These are phyloP conservation scores for Mucor sp. DNA, from an alignment of 371 early-diverging fungal species.

Conservation along the genomic window DNA sequence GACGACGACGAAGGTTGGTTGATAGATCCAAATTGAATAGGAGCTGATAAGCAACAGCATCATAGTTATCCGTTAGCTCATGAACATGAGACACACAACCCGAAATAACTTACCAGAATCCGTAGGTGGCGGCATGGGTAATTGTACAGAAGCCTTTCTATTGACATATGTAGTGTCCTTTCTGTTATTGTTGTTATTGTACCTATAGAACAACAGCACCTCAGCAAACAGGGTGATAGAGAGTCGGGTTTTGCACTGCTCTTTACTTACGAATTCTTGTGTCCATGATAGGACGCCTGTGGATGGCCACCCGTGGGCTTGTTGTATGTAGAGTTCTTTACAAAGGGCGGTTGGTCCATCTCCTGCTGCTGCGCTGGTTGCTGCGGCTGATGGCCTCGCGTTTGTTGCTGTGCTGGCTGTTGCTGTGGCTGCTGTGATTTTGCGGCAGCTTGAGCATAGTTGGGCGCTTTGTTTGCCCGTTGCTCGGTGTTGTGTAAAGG, in stretches of 20 bases:
- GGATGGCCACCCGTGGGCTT: not conserved
- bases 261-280: not conserved
- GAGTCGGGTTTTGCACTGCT: not conserved
- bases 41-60: constrained; percentile 17
- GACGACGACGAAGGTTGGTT: constrained; percentile 16
- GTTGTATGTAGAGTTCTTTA: not conserved
- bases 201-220: not conserved
- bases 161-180: constrained; percentile 15
- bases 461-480: not conserved
- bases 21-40: constrained; percentile 64
- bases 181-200: constrained; percentile 1
- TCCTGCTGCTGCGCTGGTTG: not conserved
- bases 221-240: not conserved
- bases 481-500: constrained; percentile 2
- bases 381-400: constrained; percentile 4
- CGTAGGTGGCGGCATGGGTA: constrained; percentile 45
- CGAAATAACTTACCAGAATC: constrained; percentile 33
- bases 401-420: constrained; percentile 1
- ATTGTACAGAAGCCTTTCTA: constrained; percentile 39
- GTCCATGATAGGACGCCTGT: not conserved
- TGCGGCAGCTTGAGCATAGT: constrained; percentile 6
- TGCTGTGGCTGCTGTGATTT: not conserved
- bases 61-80: not conserved
- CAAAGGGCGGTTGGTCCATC: not conserved
- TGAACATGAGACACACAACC: not conserved